Conservation (phyloP, 2,329 filamentous ascomycete genomes). For the Myotisia sp. region DNA sequence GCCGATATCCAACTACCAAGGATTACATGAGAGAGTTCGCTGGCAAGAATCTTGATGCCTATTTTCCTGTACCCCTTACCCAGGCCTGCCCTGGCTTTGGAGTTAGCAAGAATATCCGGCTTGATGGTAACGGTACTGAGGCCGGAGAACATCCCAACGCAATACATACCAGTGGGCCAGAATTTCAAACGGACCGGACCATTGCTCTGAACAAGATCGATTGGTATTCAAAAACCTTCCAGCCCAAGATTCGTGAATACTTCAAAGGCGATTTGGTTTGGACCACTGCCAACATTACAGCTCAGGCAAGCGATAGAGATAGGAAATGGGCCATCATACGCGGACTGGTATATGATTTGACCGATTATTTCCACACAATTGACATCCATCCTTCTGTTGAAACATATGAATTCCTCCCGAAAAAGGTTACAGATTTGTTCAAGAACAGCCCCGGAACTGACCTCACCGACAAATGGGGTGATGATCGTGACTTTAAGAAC, state of each 20-base stretch:
- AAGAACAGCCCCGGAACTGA: constrained; percentile 65
- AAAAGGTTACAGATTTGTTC: constrained; percentile 51
- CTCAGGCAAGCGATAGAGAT: constrained; percentile 51
- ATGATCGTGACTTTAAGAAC: constrained; percentile 40
- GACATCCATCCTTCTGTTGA: constrained; percentile 41
- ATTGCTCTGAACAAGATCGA: constrained; percentile 47
- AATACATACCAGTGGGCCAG: constrained; percentile 56
- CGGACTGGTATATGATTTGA: constrained; percentile 70
- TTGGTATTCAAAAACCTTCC: constrained; percentile 67
- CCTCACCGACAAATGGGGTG: constrained; percentile 52
- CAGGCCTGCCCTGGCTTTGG: constrained; percentile 62
- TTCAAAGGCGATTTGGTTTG: constrained; percentile 79
- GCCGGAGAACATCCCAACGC: constrained; percentile 44
- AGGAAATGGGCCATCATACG: constrained; percentile 71
- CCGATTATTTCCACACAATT: constrained; percentile 74
- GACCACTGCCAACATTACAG: constrained; percentile 43
- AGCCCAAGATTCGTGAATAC: constrained; percentile 67
- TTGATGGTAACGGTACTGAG: constrained; percentile 48
- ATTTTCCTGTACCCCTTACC: constrained; percentile 67
- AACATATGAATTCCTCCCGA: constrained; percentile 58
- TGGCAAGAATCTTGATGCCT: constrained; percentile 65
- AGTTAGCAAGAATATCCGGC: constrained; percentile 36
- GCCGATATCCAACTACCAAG: constrained; percentile 24
- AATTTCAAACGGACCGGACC: constrained; percentile 39
- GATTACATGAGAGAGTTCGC: constrained; percentile 59